Conservation (phyloP, 371 early-diverging fungal species). For the Nematocida sp. region DNA sequence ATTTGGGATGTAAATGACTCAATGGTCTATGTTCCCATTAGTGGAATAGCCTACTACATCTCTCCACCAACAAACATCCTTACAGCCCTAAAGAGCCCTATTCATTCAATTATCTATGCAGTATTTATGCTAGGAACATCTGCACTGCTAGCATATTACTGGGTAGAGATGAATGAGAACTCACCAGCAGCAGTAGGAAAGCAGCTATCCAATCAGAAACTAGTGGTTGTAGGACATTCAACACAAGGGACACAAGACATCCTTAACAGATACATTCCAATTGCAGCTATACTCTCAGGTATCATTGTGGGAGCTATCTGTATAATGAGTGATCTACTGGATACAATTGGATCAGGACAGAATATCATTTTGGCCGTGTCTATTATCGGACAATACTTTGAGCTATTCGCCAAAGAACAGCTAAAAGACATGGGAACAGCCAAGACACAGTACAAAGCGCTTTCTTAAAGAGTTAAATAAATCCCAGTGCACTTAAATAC, state of each 20-base stretch:
- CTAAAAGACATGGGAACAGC: slow-evolving; percentile 63
- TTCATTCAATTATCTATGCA: slow-evolving; percentile 82
- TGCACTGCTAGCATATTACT: slow-evolving; percentile 87
- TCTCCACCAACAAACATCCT: slow-evolving; percentile 80
- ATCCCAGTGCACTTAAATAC: no score
- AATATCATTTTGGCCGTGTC: slow-evolving; percentile 96
- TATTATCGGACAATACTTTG: slow-evolving; percentile 82
- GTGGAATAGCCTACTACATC: slow-evolving; percentile 92
- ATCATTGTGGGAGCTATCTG: slow-evolving; percentile 84
- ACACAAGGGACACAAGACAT: slow-evolving; percentile 90
- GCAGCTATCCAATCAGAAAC: slow-evolving; percentile 88
- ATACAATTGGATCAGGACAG: slow-evolving; percentile 88
- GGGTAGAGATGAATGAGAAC: slow-evolving; percentile 89
- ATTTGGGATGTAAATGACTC: slow-evolving; percentile 76
- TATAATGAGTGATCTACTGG: slow-evolving; percentile 79
- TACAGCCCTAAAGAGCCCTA: slow-evolving; percentile 76
- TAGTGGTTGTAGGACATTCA: slow-evolving; percentile 84
- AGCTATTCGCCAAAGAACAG: slow-evolving; percentile 63
- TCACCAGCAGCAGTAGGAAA: slow-evolving; percentile 91
- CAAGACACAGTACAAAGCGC: slow-evolving; percentile 55
- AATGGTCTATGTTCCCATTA: slow-evolving; percentile 76
- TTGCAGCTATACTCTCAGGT: slow-evolving; percentile 81
- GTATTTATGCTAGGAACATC: slow-evolving; percentile 81
- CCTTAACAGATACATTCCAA: slow-evolving; percentile 92
- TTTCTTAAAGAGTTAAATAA: no score